Base-by-base conservation (phyloP, 495 filamentous ascomycete genomes). In the Podospora tetraspora region DNA sequence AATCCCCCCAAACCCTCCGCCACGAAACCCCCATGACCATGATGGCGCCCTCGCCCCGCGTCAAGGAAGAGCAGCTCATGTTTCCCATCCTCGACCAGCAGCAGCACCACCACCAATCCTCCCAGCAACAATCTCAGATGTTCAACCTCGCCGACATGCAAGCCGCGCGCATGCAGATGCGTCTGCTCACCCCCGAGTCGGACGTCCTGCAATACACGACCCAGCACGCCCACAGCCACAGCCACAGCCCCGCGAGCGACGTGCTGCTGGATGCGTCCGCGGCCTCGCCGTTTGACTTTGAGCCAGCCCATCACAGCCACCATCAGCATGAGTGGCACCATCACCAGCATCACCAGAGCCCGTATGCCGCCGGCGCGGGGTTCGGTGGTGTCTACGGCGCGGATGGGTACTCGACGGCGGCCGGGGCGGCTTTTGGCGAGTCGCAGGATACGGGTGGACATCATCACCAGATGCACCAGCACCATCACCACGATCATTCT, bases 151-250 rank as follows among this genome's bases (percentile, higher is more conserved):
- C 22, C 58, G 76, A 70, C 69, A 59, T 66, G 25, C 63, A 66
- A n/a, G 25, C 70, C 10, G 16, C 43, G 43, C 67, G 73, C 58
- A 64, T 57, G 24, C 70, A 75, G 24, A 74, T 73, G 32, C 72
- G 80, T 19, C 71, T 82, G 3, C 77, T 82, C 29, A 84, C 82
- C 0, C 82, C 78, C 75, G 82, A 84, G 61, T 74, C 72, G 1
- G 82, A 83, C 61, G 60, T 73, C n/a, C 72, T 77, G 22, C 69
- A 67, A 13, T 62, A 73, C 7, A 19, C 27, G 57, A 43, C 73
- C 34, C 75, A 76, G 1, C 27, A 62, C 13, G 70, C 66, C 67
- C 75, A 78, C 29, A 68, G 43, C 43, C 43, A 52, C 43, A 52
- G 43, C 43, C 43, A 52, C 43, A 52, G 43, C 43, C 43, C 43